A percentile compares a stretch with the other conserved stretches of the same genome.
phyloP scores from a whole-genome alignment of 352 stramenopile species.

The Blastocystis sp. region DNA sequence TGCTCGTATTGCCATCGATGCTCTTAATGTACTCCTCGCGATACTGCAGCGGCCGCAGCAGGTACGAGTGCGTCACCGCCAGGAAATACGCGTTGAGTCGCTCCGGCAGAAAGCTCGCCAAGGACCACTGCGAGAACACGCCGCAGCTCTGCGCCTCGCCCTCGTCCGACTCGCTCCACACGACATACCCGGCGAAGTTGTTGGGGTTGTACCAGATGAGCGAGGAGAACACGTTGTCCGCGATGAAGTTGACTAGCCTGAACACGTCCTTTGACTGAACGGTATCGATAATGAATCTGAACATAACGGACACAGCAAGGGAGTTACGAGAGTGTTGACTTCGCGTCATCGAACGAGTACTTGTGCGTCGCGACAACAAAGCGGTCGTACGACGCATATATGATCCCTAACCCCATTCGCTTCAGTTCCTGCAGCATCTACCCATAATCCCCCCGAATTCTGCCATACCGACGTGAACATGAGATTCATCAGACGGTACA shows the following conservation, averaged over 20 bases:
- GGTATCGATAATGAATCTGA: conserved; percentile 72
- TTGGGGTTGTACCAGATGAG: conserved; percentile 75
- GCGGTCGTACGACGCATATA: conserved; percentile 87
- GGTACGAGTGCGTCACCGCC: conserved; percentile 85
- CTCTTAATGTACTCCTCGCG: conserved; percentile 37
- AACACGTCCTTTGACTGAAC: conserved; percentile 75
- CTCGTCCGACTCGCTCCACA: background rate
- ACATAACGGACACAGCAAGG: background rate
- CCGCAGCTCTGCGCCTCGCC: background rate
- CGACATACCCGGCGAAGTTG: conserved; percentile 74
- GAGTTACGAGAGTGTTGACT: background rate
- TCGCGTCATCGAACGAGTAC: conserved; percentile 4
- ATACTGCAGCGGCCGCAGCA: conserved; percentile 76
- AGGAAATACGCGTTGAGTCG: conserved; percentile 86
- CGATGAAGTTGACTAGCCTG: conserved; percentile 48
- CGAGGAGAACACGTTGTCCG: conserved; percentile 7
- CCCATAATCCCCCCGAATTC: conserved; percentile 77
- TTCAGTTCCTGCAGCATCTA: conserved; percentile 91
- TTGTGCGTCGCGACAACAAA: conserved; percentile 87
- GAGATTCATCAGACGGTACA: conserved; percentile 90
- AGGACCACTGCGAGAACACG: conserved; percentile 86
- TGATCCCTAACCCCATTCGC: conserved; percentile 89
- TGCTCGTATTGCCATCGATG: conserved; percentile 73
- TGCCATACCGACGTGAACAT: conserved; percentile 58
- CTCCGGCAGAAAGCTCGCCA: conserved; percentile 84